A percentile compares a stretch with the other conserved stretches of the same genome.
Conservation (phyloP, 768 basidiomycete genomes). For the Macrolepiota albuminosa region DNA sequence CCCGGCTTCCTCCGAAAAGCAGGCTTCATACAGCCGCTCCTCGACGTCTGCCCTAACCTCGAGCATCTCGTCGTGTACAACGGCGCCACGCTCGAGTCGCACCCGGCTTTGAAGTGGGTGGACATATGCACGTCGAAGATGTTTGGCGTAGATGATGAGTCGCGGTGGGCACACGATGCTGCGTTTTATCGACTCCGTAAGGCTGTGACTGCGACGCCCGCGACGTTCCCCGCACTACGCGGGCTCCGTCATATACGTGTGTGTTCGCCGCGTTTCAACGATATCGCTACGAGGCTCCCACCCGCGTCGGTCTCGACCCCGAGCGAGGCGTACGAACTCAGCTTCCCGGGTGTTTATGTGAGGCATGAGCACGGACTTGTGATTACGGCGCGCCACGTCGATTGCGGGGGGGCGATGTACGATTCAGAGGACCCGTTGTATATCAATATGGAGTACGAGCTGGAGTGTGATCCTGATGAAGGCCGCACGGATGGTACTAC, state of each 20-base stretch:
- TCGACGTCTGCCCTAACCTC: constrained; percentile 7
- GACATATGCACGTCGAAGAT: constrained; percentile 8
- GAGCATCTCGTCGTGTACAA: constrained; percentile 11
- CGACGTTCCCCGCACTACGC: constrained; percentile 2
- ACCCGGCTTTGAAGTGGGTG: constrained; percentile 9
- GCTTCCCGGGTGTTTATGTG: neutral
- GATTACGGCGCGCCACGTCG: neutral
- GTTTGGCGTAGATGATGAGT: neutral
- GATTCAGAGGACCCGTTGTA: neutral
- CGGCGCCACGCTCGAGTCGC: neutral
- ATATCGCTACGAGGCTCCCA: constrained; percentile 3
- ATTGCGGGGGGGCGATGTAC: neutral
- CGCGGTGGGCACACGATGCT: neutral
- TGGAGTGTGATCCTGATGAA: neutral
- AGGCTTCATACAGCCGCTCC: neutral
- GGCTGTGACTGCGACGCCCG: neutral
- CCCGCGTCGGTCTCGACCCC: neutral
- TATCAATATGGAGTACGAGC: neutral
- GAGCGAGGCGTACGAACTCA: neutral
- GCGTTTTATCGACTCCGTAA: neutral
- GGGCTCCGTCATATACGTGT: constrained; percentile 3
- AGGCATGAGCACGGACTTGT: neutral
- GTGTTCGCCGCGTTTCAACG: constrained; percentile 2
- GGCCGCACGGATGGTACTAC: neutral
- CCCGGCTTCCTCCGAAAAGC: constrained; percentile 4